phyloP scores from a whole-genome alignment of 164 flowering plant species.

The Vitis amurensis region DNA sequence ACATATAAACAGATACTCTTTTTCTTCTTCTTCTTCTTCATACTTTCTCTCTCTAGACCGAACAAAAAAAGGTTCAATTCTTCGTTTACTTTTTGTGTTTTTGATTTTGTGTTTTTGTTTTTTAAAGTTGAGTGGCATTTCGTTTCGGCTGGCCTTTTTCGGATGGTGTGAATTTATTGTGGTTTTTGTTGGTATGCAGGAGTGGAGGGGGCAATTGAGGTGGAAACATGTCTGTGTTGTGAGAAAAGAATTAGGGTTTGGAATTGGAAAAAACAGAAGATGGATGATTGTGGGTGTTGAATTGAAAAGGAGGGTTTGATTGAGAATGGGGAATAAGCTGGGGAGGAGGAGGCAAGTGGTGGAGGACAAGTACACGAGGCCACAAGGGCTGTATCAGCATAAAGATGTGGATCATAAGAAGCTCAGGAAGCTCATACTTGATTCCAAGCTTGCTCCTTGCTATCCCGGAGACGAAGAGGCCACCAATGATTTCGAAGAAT shows the following conservation, averaged over 20 bases:
- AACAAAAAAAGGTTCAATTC: background rate
- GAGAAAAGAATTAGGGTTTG: background rate
- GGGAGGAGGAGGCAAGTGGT: conserved; percentile 79
- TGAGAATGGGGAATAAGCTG: conserved; percentile 87
- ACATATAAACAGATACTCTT: background rate
- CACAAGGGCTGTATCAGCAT: conserved; percentile 86
- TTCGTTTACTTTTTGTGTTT: background rate
- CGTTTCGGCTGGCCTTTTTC: no score
- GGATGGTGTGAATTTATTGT: no score
- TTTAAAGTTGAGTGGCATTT: no score
- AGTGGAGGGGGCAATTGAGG: background rate
- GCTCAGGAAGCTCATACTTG: conserved; percentile 90
- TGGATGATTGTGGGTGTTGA: conserved; percentile 1
- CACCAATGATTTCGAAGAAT: conserved; percentile 73
- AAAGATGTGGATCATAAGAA: conserved; percentile 93
- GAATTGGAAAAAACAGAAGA: background rate
- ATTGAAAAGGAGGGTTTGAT: conserved; percentile 1
- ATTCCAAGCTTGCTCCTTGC: conserved; percentile 94
- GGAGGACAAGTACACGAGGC: conserved; percentile 88
- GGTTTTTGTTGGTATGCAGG: no score
- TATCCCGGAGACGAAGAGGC: conserved; percentile 87
- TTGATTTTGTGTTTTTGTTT: no score
- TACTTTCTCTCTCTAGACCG: background rate
- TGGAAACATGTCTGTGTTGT: background rate
- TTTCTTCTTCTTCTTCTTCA: background rate